Evolutionary conservation across 2,329 filamentous ascomycete genomes (phyloP).

Genomic region (Monosporascus sp.): DNA sequence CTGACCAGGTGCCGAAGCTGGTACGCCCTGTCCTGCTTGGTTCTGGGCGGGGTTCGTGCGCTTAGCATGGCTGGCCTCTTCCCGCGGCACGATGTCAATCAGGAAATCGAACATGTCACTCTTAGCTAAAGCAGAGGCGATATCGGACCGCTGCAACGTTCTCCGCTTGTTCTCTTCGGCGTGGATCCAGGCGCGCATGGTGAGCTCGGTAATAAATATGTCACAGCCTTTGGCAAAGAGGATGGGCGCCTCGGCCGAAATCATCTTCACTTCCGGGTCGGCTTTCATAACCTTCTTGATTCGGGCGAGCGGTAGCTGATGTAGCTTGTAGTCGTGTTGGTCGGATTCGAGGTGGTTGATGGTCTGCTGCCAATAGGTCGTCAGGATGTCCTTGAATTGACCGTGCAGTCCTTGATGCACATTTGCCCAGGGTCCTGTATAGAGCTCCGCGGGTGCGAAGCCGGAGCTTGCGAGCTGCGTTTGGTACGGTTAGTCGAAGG

Average conservation of each 20-base stretch:
- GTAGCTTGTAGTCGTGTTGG: constrained; percentile 96
- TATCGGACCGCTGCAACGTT: constrained; percentile 91
- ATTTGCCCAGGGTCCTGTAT: constrained; percentile 93
- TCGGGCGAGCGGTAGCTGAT: constrained; percentile 91
- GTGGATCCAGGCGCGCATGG: constrained; percentile 99
- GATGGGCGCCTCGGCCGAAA: constrained; percentile 95
- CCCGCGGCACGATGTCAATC: constrained; percentile 95
- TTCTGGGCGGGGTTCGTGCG: constrained; percentile 54
- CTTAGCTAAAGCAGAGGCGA: constrained; percentile 90
- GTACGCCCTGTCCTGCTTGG: constrained; percentile 33
- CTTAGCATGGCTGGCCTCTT: constrained; percentile 87
- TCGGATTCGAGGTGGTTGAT: constrained; percentile 94
- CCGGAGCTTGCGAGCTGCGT: constrained; percentile 75
- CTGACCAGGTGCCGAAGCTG: constrained; percentile 42
- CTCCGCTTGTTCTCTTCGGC: constrained; percentile 98
- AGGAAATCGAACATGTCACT: constrained; percentile 99
- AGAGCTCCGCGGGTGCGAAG: constrained; percentile 87
- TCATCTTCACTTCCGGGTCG: constrained; percentile 99
- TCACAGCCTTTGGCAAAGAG: constrained; percentile 98
- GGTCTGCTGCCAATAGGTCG: constrained; percentile 98
- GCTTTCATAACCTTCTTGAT: constrained; percentile 99
- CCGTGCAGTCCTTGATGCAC: constrained; percentile 93
- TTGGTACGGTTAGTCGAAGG: constrained; percentile 16
- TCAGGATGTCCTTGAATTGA: constrained; percentile 93
- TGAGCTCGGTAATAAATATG: constrained; percentile 98